Base-by-base conservation (phyloP, 2,329 filamentous ascomycete genomes). In the Trichoderma polysporum region DNA sequence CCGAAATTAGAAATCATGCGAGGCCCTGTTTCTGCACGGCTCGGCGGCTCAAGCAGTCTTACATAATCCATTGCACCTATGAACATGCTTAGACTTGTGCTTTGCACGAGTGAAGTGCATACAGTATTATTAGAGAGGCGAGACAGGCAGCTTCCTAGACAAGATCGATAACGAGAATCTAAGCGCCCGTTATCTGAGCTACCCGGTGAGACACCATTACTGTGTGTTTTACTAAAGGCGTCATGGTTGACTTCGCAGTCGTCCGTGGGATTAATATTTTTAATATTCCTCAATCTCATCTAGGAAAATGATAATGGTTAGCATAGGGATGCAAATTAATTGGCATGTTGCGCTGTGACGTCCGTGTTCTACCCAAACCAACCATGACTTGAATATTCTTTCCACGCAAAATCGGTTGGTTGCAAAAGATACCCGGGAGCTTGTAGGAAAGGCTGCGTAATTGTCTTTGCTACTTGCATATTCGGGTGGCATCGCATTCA, bases 1-100 rank as follows among this genome's bases (percentile, higher is more conserved):
- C 61, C 61, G 61, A 64, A 64, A 64, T 64, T 64, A 64, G 61
- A 54, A 56, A 54, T 47, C 61, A 64, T 35, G n/a, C 61, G 15
- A 45, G 25, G 45, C 50, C 60, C 37, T 56, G 49, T 45, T 27
- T 41, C 31, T 27, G 19, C 37, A 35, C 49, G 15, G 19, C 33
- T 35, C n/a, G 50, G 61, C 61, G 50, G 61, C 52, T 56, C 27
- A 7, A 19, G 37, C 39, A n/a, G 13, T 19, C 12, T 64, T 64
- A 56, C 39, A 39, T 63, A 63, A 63, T 35, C 31, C 35, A 12
- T 8, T 33, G 37, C 50, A 12, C 49, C 60, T 53, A 41, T 53
- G 47, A 47, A 56, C n/a, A 15, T 27, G 33, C 25, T 33, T 13
- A 19, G 31, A 13, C 33, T 61, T 61, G 35, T 64, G 61, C 50